Base-by-base conservation (phyloP, 2,329 filamentous ascomycete species). In the Diatrype stigma region DNA sequence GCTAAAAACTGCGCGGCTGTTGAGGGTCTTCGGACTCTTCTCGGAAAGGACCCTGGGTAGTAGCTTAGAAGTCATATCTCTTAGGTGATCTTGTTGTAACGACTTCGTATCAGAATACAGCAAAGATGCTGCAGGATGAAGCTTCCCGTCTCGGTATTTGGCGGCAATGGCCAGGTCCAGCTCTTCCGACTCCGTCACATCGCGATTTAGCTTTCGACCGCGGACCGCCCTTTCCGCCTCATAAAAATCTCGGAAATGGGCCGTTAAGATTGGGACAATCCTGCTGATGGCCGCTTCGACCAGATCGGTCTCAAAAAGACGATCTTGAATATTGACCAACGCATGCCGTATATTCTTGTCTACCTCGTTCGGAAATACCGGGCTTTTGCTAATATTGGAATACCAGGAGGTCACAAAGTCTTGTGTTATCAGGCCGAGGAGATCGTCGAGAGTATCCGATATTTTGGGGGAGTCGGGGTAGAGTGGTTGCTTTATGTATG, bases 151-250 rank as follows among this genome's bases (percentile, higher is more conserved):
- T 49, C 81, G 86, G 70, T 94, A 99, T 70, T 96, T 96, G 38
- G 83, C 86, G n/a, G 94, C 94, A 69, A 99, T 96, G 2, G 94
- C 94, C 58, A 96, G 77, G 68, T 97, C 92, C 61, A 99, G 76
- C 77, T 99, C 94, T 65, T 96, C 93, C 1, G 92, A 96, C 71
- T 99, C 94, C 2, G 95, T 97, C 50, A 99, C 85, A 57, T 87
- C 91, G 48, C 90, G 84, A 60, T 91, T 94, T 51, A 97, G 75
- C 69, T 96, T 90, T 66, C 85, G 88, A 12, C 95, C 95, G 49
- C 93, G 82, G 11, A 99, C 89, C 8, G 84, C 81, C 51, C 87
- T 82, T 73, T 99, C 94, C 1, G 94, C 94, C 57, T 94, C 85
- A 67, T 92, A 90, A 61, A 96, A 96, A 59, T 96, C 90, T 58